A percentile compares a stretch with the other conserved stretches of the same genome.
phyloP scores from a whole-genome alignment of 768 basidiomycete species.

The Myochromella boudieri region DNA sequence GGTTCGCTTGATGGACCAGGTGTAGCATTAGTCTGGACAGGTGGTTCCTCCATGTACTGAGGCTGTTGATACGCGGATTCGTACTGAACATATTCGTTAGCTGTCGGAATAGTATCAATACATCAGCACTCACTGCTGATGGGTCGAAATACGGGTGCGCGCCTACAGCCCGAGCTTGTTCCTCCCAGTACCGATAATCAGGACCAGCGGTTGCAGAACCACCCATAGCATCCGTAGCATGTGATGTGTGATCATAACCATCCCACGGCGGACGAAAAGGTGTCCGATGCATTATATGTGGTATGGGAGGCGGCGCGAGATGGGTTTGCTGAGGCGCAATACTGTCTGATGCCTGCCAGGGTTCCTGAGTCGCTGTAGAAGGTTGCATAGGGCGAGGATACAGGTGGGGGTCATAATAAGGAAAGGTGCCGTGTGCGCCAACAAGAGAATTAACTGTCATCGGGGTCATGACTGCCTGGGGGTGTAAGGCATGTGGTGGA shows the following conservation, averaged over 20 bases:
- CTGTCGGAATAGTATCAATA: too few species aligned
- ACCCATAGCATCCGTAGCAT: constrained; percentile 47
- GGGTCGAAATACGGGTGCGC: constrained; percentile 59
- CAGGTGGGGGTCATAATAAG: constrained; percentile 37
- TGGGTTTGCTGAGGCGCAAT: constrained; percentile 71
- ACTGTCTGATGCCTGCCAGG: constrained; percentile 62
- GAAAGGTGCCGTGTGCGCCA: constrained; percentile 32
- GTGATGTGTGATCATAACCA: constrained; percentile 45
- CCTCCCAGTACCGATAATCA: constrained; percentile 64
- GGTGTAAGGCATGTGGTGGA: constrained; percentile 19
- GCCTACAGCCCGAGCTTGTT: constrained; percentile 50
- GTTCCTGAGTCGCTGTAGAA: constrained; percentile 51
- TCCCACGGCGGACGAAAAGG: constrained; percentile 61
- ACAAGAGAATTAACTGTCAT: constrained; percentile 30
- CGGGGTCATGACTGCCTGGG: constrained; percentile 21
- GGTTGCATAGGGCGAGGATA: constrained; percentile 42
- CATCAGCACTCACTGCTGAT: constrained; percentile 35
- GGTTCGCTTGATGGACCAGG: constrained; percentile 37
- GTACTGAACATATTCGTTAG: constrained; percentile 38
- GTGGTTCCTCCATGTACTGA: constrained; percentile 51
- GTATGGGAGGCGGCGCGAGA: constrained; percentile 44
- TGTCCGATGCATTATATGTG: constrained; percentile 47
- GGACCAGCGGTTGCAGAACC: constrained; percentile 45
- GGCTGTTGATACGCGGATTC: constrained; percentile 57
- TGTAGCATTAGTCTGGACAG: constrained; percentile 34